Percentiles rank a stretch among this genome's conserved stretches.
These are phyloP conservation scores for Coprinopsis sp. DNA, from an alignment of 768 basidiomycete species.

Conservation along the genomic window DNA sequence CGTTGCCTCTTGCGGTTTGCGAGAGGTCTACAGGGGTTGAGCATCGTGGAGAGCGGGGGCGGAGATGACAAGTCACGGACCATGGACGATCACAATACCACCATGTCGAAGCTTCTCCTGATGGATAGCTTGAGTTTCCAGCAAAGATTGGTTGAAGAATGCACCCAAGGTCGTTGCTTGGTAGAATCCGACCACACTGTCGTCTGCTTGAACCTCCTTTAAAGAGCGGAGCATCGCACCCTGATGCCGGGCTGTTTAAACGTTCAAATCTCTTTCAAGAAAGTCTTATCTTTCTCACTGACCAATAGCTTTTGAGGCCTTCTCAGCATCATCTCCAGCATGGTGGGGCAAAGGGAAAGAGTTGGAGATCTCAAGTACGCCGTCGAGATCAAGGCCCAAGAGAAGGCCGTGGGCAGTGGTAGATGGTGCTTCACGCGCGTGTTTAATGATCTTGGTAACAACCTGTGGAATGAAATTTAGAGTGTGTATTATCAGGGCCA, in stretches of 20 bases:
- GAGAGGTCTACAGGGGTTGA: conserved; percentile 55
- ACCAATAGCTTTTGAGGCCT: conserved; percentile 74
- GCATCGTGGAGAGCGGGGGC: conserved; percentile 3
- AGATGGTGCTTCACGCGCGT: conserved; percentile 72
- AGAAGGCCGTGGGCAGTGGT: conserved; percentile 79
- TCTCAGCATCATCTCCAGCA: conserved; percentile 73
- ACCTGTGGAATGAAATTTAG: conserved; percentile 47
- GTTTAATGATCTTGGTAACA: conserved; percentile 91
- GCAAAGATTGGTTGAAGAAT: conserved; percentile 74
- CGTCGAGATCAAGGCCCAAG: conserved; percentile 89
- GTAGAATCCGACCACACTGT: conserved; percentile 92
- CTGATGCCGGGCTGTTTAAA: conserved; percentile 67
- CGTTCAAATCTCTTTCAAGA: conserved; percentile 9
- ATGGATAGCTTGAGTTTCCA: conserved; percentile 82
- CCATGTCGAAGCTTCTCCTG: conserved; percentile 83
- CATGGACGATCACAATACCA: conserved; percentile 81
- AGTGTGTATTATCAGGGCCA: conserved; percentile 7
- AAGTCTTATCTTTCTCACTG: conserved; percentile 22
- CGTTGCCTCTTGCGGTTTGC: conserved; percentile 74
- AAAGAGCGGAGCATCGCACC: conserved; percentile 79
- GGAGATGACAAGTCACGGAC: conserved; percentile 33
- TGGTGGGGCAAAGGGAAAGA: conserved; percentile 81
- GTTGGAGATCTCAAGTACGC: conserved; percentile 85
- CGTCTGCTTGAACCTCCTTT: conserved; percentile 87
- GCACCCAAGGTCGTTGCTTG: conserved; percentile 84